Conservation (phyloP, 768 basidiomycete genomes). For the Suillus plorans region DNA sequence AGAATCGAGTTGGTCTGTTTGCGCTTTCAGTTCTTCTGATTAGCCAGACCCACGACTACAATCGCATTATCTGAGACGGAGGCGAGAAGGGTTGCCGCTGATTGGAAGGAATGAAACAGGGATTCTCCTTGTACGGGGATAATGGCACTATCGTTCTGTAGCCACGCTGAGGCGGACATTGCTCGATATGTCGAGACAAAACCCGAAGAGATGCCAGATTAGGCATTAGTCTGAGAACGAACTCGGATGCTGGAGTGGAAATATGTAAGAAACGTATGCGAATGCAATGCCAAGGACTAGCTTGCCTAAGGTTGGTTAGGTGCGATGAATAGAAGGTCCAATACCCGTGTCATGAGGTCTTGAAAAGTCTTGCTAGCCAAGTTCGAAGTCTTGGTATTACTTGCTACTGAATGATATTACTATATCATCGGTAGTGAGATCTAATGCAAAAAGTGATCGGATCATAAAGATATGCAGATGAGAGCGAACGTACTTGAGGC, state of each 20-base stretch:
- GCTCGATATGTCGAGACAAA: neutral
- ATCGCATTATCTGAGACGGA: slow-evolving; percentile 58
- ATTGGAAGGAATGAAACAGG: slow-evolving; percentile 68
- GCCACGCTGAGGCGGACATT: too few species aligned
- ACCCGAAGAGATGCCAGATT: neutral
- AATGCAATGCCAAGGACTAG: neutral
- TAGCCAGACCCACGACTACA: slow-evolving; percentile 66
- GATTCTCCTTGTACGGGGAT: slow-evolving; percentile 54
- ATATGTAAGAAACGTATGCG: neutral
- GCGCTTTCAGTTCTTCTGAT: slow-evolving; percentile 51
- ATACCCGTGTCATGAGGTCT: slow-evolving; percentile 62
- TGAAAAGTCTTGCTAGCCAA: slow-evolving; percentile 33
- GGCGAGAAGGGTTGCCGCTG: slow-evolving; percentile 40
- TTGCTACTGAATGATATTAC: neutral
- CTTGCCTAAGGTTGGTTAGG: slow-evolving; percentile 51
- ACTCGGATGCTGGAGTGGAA: neutral
- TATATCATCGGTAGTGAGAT: neutral
- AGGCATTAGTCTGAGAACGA: neutral
- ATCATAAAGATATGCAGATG: neutral
- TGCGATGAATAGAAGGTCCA: slow-evolving; percentile 53
- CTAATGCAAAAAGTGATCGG: neutral
- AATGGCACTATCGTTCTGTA: neutral
- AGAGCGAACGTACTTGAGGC: neutral
- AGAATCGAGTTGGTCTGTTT: slow-evolving; percentile 45
- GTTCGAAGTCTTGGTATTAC: neutral